phyloP scores from a whole-genome alignment of 2,329 filamentous ascomycete species.

The Pezicula radicicola region DNA sequence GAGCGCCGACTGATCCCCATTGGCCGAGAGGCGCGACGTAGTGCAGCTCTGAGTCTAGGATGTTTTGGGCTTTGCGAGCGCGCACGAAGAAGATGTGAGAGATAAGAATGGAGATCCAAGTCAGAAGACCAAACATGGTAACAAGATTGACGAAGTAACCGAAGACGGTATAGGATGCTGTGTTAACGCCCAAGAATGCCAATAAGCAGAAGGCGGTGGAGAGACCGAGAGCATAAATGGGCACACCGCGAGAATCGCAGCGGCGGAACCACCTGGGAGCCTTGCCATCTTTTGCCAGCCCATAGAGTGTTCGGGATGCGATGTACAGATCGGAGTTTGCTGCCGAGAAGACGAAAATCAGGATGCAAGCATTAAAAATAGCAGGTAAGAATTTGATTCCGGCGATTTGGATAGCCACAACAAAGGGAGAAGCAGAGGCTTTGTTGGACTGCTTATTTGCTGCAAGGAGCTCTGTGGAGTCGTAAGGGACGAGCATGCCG shows the following conservation, averaged over 20 bases:
- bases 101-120: conserved; percentile 53
- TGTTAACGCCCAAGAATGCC: conserved; percentile 62
- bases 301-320: conserved; percentile 67
- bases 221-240: conserved; percentile 41
- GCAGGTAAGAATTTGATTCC: conserved; percentile 61
- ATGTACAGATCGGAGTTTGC: conserved; percentile 61
- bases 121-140: conserved; percentile 26
- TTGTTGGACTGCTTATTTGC: conserved; percentile 42
- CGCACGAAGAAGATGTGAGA: conserved; percentile 66
- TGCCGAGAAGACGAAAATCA: conserved; percentile 63
- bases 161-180: conserved; percentile 61
- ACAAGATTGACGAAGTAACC: conserved; percentile 70
- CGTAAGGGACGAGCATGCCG: conserved; percentile 60
- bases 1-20: conserved; percentile 63
- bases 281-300: conserved; percentile 63
- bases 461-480: conserved; percentile 54
- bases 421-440: conserved; percentile 48
- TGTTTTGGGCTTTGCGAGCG: conserved; percentile 57
- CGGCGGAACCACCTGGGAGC: conserved; percentile 57
- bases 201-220: conserved; percentile 54
- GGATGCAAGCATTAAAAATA: conserved; percentile 65
- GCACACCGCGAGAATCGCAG: conserved; percentile 54
- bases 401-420: conserved; percentile 60
- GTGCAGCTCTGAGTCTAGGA: conserved; percentile 52
- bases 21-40: conserved; percentile 72